Evolutionary conservation across 202 grass and related monocot species (phyloP), one percentile per base, ranked within the genome.

Genomic region (Panicum hallii): DNA sequence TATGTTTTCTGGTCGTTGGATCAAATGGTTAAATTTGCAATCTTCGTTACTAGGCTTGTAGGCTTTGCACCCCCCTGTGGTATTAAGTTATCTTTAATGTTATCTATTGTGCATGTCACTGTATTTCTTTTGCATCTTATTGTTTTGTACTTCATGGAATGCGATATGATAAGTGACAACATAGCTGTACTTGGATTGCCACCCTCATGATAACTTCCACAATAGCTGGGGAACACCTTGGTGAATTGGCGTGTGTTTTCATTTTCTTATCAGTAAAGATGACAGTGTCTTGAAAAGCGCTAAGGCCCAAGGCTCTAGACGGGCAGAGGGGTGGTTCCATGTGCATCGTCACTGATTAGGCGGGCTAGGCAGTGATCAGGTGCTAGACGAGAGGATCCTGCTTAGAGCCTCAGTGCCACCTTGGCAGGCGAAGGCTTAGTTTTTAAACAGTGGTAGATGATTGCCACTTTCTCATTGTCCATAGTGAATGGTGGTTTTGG

Each of bases 261-360:
- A 70, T 85, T 71, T 85, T 42, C 23, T 74, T 75, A 68, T 63
- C 54, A 42, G 55, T 66, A 12, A 5, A 6, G 14, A 60, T 79
- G 54, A 38, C 20, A 20, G 0, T 67, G 11, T 41, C 48, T 79
- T 32, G 46, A 65, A 32, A 79, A 65, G 43, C 1, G 16, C 58
- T 64, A 65, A 48, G 43, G 44, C 6, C 58, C 49, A 65, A 48
- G 43, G 44, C 6, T 0, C 43, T 32, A 50, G 23, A 50, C 26
- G 8, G 70, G 15, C 7, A 34, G 46, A 52, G 48, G 30, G 47
- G 23, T 52, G 8, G 14, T 52, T 45, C 70, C 15, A 4, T 73
- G 1, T 44, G 22, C 12, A 2, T 32, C 10, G 22, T 60, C 36
- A 16, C 46, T 52, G 44, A 50, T 66, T 79, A 38, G 44, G 26